Base-by-base conservation (phyloP, 768 basidiomycete genomes). In the Lentinula boryana region DNA sequence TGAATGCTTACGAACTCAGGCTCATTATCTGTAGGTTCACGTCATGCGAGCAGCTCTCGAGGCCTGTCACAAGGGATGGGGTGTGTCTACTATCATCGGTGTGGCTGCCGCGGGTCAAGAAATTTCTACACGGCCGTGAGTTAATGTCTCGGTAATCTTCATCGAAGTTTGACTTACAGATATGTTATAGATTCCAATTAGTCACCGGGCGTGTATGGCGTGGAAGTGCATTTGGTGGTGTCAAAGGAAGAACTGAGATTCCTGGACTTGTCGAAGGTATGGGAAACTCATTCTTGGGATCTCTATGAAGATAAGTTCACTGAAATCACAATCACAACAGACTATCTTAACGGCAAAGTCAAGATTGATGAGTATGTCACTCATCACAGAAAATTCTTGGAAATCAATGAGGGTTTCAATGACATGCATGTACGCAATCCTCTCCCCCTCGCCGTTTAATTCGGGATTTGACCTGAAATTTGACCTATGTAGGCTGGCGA, bases 41-140 rank as follows among this genome's bases (percentile, higher is more conserved):
- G 94, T 96, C 64, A 98, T 97, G 95, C 86, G 95, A 63, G 79
- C 88, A 53, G 97, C 97, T 27, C 84, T 99, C 51, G 97, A 99
- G 76, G 91, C 95, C n/a, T 98, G 95, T 74, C 97, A 99, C 75
- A 98, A 98, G 72, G 97, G 97, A 13, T 99, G 97, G 97, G 97
- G 97, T 66, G 88, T 98, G 46, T 93, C 88, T 60, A 98, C 93
- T 60, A 71, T 99, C 65, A 98, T 99, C 62, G 96, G 96, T 62
- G 97, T 99, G 44, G 97, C 97, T 3, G 94, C 95, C 23, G 94
- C 97, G 18, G 97, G 97, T 6, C 88, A 97, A 68, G 97, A 98
- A 74, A 94, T 95, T 63, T 83, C 89, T 10, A 95, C 94, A 41
- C 79, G 94, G 63, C 94, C 94, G 82, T 91, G 68, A 72, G 89